Percentiles rank a stretch among this genome's conserved stretches.
Evolutionary conservation across 75 land plant genomes (phyloP).

Genomic region (Picea sitchensis): DNA sequence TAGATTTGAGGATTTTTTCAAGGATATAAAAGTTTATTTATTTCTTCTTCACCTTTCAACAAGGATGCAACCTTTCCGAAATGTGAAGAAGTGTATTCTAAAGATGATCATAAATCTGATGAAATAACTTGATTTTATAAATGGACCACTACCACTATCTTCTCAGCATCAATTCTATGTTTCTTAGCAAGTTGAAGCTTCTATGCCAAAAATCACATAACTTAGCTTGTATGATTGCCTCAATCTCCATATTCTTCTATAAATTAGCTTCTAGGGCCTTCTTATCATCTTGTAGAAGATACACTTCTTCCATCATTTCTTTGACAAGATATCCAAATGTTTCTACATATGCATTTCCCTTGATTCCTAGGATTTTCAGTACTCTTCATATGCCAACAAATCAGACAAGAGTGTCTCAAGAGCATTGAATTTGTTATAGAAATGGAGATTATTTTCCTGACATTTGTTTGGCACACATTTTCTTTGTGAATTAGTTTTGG

Average conservation of each 20-base stretch:
- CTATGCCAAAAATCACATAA: background rate
- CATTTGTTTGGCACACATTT: slow-evolving; percentile 8
- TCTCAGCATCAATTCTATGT: slow-evolving; percentile 41
- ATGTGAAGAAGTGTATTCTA: slow-evolving; percentile 14
- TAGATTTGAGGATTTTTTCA: slow-evolving; percentile 22
- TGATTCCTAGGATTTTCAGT: slow-evolving; percentile 46
- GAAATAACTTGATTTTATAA: slow-evolving; percentile 20
- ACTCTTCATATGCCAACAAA: slow-evolving; percentile 28
- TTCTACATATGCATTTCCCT: slow-evolving; percentile 20
- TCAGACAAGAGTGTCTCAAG: slow-evolving; percentile 24
- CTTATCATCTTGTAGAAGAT: too few relatives aligned
- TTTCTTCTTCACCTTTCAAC: slow-evolving; percentile 59
- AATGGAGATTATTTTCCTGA: slow-evolving; percentile 14
- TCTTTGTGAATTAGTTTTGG: too few relatives aligned
- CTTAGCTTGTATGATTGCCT: too few relatives aligned
- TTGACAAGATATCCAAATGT: background rate
- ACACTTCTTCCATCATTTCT: too few relatives aligned
- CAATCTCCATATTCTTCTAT: too few relatives aligned
- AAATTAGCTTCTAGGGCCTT: too few relatives aligned
- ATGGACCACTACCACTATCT: slow-evolving; percentile 45
- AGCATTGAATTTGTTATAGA: slow-evolving; percentile 38
- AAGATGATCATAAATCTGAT: slow-evolving; percentile 9
- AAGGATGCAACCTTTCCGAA: slow-evolving; percentile 49
- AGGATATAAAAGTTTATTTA: slow-evolving; percentile 37
- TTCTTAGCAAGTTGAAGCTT: slow-evolving; percentile 35